Base-by-base conservation (phyloP, 352 stramenopile species). In the Pythium phragmiticola region DNA sequence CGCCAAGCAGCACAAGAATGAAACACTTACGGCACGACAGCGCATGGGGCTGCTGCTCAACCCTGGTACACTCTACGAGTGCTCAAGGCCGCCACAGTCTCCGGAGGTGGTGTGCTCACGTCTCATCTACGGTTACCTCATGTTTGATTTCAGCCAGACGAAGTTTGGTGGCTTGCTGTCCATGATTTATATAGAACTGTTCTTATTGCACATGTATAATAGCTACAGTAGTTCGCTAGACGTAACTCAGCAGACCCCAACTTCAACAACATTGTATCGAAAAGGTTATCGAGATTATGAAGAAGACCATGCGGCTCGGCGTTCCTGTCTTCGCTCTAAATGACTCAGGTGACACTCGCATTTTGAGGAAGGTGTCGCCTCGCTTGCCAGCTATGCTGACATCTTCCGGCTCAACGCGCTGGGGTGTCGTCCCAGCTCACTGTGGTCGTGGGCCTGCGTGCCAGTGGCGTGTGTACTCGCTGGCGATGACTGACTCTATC, bases 271-370 rank as follows among this genome's bases (percentile, higher is more conserved):
- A 21, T 21, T 21, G 21, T 74, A 96, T 96, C 0, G 84, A 98
- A 65, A 99, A 99, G 80, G 99, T 99, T 69, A 89, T 98, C 73
- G 99, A 99, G 78, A 88, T 99, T 73, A 99, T 99, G 97, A 95
- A 99, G 63, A 98, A 98, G 79, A 96, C 96, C 14, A 87, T 98
- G 77, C 84, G 94, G 54, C 80, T 98, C n/a, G 94, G 95, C 17
- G 94, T 90, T 26, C 97, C 97, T 12, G 91, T 99, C 2, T 99
- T 99, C 66, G 97, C 97, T 17, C 82, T 99, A 16, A 99, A 99
- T 72, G 97, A 99, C 80, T 98, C 92, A 41, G 97, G 97, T 39
- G 97, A 96, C 67, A 97, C 97, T 14, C 89, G 97, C 55, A 99
- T 99, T 65, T 97, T 21, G 21, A 99, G 77, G 97, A 99, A 78